Base-by-base conservation (phyloP, 108 stramenopile genomes). In the Discostella stelligeroides region DNA sequence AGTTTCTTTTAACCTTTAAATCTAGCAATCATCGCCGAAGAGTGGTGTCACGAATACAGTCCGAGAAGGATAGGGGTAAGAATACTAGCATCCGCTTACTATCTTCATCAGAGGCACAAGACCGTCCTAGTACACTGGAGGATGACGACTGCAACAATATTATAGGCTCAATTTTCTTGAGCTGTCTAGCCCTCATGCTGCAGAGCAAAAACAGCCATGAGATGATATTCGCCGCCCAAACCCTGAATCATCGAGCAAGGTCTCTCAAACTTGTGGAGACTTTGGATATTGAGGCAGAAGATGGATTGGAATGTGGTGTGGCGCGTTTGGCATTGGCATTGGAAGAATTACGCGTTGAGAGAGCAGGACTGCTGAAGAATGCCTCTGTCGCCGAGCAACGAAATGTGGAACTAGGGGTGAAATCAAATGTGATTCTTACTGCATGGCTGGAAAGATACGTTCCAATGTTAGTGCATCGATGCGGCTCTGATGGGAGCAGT, bases 1-100 rank as follows among this genome's bases (percentile, higher is more conserved):
- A 86, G 4, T 91, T 80, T 60, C 64, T 91, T 8, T 67, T 91
- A 46, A 56, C 70, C 17, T 77, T 86, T 47, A 88, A 91, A 66
- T 70, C 82, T 13, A 72, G 86, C 13, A 94, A 94, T 62, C 61
- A 81, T 1, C 70, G 87, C 7, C 88, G 92, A 17, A 68, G 60
- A 23, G 73, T 85, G 46, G 37, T 18, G 15, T 73, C 71, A 5
- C 13, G 60, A 42, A n/a, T 69, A 30, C 73, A 75, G 38, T 73
- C 71, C 9, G 24, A 37, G 13, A 69, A 63, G 51, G 79, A 80
- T 57, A 21, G 56, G 37, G 38, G 1, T 28, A 53, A 18, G 4
- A 17, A n/a, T 17, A 54, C 14, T 17, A 56, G 28, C n/a, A n/a
- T n/a, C n/a, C n/a, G n/a, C n/a, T n/a, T n/a, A n/a, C n/a, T n/a